phyloP scores from a whole-genome alignment of 805 yeast species.

The Zygosaccharomyces bailii region DNA sequence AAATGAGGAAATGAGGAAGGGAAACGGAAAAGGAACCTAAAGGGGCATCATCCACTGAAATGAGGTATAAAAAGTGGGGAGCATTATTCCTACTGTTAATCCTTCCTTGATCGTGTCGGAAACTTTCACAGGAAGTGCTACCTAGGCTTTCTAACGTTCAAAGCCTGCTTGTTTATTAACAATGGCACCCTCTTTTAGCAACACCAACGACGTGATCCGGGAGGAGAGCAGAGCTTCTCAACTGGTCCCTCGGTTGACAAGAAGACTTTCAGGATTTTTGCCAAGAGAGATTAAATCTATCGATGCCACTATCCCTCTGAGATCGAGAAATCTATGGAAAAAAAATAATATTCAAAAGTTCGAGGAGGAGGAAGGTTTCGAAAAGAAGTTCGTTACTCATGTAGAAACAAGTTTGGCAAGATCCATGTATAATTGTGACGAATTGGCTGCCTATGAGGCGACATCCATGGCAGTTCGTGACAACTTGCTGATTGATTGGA shows the following conservation, averaged over 20 bases:
- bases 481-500: conserved; percentile 81
- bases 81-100: too few species aligned
- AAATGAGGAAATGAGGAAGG: background rate
- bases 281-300: conserved; percentile 83
- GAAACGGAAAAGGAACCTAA: background rate
- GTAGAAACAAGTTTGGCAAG: conserved; percentile 92
- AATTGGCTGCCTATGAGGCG: conserved; percentile 89
- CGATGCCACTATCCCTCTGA: conserved; percentile 76
- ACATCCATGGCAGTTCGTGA: conserved; percentile 77
- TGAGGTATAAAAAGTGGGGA: background rate
- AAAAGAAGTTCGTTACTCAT: conserved; percentile 68
- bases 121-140: too few species aligned
- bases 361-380: conserved; percentile 52
- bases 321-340: conserved; percentile 75
- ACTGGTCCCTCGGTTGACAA: conserved; percentile 45
- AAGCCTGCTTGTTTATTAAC: background rate
- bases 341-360: conserved; percentile 58
- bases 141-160: too few species aligned
- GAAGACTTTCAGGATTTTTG: conserved; percentile 86
- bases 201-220: conserved; percentile 30
- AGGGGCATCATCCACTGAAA: background rate
- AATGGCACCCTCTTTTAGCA: conserved; percentile 22
- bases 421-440: conserved; percentile 87
- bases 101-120: too few species aligned
- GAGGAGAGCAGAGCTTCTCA: conserved; percentile 36